Base-by-base conservation (phyloP, 306 rosid genomes). In the Cucumis hystrix region DNA sequence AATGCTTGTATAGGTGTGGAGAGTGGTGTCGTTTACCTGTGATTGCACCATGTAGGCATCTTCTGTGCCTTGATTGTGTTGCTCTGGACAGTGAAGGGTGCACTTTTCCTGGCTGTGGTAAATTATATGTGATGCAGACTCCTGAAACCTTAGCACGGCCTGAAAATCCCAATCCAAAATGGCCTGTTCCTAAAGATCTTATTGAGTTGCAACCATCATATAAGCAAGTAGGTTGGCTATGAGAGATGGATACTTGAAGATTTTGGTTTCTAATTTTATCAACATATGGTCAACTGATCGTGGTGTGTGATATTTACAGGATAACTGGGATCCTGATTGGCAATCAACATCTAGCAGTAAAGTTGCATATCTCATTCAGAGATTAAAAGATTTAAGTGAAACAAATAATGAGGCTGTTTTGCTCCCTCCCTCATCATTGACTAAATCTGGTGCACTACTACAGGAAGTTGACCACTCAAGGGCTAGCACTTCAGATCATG, bases 241-340 rank as follows among this genome's bases (percentile, higher is more conserved):
- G 60, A 49, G 61, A 15, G 23, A 72, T 15, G 9, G 59, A 25
- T 70, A 70, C 56, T 47, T 72, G 61, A 14, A 25, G 23, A 51
- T 71, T 25, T 25, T 51, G 20, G 39, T 28, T 49, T 47, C 43
- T 13, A 16, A 65, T 57, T 66, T 37, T 23, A 17, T 78, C 23
- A 41, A 58, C 68, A 16, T 76, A 33, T 59, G 41, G 8, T 79
- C 57, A 81, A 82, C 25, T 16, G 66, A 80, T 70, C 41, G 16
- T 82, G 68, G 54, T 30, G 30, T 78, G 61, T 71, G 71, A 58
- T 57, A 77, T 81, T 83, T 86, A 55, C 92, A 95, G 98, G 97
- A 95, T 86, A 75, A 87, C 80, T 95, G 98, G 98, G 92, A 95
- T 89, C 97, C 98, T 66, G 98, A 95, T 88, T 95, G 98, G 98